Evolutionary conservation across 1,284 basidiomycete genomes (phyloP), one percentile per base, ranked within the genome.

Genomic region (Hemileia vastatrix): DNA sequence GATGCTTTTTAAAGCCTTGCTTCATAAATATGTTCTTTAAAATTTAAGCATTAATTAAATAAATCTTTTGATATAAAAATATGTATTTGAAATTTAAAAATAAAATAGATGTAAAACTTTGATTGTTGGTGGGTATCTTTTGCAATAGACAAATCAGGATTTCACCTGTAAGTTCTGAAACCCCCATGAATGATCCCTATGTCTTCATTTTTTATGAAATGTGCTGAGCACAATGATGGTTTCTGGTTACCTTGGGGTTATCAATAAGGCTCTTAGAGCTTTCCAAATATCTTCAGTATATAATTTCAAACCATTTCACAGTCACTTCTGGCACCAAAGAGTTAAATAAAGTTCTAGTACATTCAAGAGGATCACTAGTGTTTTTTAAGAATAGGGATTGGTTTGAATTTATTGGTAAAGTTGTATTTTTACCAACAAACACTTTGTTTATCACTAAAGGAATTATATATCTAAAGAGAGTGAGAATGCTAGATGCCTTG

Each of bases 181-280:
- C 50, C 9, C 21, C 13, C 21, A n/a, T 6, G 9, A 52, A 9
- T 23, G 50, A 24, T 27, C 50, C 50, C 50, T 24, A 52, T 19
- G 8, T n/a, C 18, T 9, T 52, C 4, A 52, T n/a, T 31, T 52
- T n/a, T 23, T 52, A 4, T 4, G 19, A 9, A 52, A 52, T 21
- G 23, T 52, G 50, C 5, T 23, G 24, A 52, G 50, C 50, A 19
- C 23, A 49, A 49, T 49, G 48, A 23, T 49, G 48, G 48, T 49
- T 49, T 21, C n/a, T 15, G 11, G 4, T 49, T 11, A 49, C 2
- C 23, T 4, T 49, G 2, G 21, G 4, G n/a, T 49, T 19, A 11
- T 23, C 3, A 24, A 19, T 19, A 3, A 49, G 15, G 11, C 11
- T 15, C 4, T 49, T 49, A 4, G 4, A 18, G 11, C 23, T 49